A percentile compares a stretch with the other conserved stretches of the same genome.
phyloP scores from a whole-genome alignment of 2,329 filamentous ascomycete genomes.

The Diplodia seriata region DNA sequence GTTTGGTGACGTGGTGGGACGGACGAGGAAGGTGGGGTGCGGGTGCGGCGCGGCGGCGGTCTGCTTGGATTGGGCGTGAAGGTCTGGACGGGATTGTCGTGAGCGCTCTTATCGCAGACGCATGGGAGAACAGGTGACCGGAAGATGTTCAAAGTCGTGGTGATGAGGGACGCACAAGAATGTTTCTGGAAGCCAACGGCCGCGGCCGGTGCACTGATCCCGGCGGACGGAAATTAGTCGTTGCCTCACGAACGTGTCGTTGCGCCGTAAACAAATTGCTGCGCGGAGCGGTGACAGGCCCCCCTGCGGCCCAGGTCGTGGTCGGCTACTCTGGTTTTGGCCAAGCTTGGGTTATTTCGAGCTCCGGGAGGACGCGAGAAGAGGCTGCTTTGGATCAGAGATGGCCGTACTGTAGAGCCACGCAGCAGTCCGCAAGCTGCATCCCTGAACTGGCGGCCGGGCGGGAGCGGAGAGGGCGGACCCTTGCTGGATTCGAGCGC shows the following conservation, averaged over 20 bases:
- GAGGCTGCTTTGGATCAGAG: constrained; percentile 6
- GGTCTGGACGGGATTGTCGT: background rate
- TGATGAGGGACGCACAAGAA: constrained; percentile 25
- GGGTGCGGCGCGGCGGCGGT: constrained; percentile 7
- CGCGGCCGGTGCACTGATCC: constrained; percentile 23
- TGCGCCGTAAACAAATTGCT: constrained; percentile 28
- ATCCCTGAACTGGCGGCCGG: constrained; percentile 28
- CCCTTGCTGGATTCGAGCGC: constrained; percentile 22
- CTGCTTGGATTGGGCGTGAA: background rate
- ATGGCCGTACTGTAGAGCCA: background rate
- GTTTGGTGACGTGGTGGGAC: constrained; percentile 22
- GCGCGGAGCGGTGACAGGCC: constrained; percentile 12
- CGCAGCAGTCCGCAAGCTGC: constrained; percentile 12
- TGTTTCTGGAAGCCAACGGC: constrained; percentile 26
- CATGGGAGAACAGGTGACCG: constrained; percentile 4
- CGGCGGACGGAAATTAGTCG: constrained; percentile 29
- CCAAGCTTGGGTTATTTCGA: constrained; percentile 18
- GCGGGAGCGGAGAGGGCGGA: constrained; percentile 18
- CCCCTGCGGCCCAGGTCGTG: constrained; percentile 13
- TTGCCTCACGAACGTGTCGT: constrained; percentile 27
- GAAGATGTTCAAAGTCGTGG: background rate
- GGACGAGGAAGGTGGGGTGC: constrained; percentile 20
- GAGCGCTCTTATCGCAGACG: background rate
- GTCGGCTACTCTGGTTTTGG: background rate
- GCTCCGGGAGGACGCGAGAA: background rate